These are phyloP conservation scores for Selenicereus undatus DNA, from an alignment of 148 eudicot genomes.

Conservation along the genomic window DNA sequence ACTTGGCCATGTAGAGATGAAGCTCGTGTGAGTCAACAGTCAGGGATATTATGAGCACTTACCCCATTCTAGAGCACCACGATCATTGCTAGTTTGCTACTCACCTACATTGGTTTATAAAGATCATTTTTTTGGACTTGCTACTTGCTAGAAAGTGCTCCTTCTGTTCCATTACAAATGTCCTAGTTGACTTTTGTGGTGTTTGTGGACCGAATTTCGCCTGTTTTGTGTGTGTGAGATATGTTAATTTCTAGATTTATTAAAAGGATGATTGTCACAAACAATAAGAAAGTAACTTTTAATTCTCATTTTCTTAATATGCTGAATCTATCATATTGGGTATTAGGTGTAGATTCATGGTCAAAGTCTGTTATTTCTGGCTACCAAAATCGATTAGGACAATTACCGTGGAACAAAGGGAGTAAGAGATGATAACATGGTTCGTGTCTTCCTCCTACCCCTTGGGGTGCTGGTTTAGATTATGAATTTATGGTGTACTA, in stretches of 20 bases:
- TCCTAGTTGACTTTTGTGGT: neutral
- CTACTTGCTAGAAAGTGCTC: neutral
- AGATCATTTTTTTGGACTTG: neutral
- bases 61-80: neutral
- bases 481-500: neutral
- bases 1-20: neutral
- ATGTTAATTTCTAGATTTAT: neutral
- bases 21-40: neutral
- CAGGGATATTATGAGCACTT: neutral
- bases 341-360: neutral
- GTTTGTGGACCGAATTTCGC: neutral
- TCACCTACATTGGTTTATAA: neutral
- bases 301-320: neutral
- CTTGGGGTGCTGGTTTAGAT: neutral
- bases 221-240: neutral
- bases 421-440: neutral
- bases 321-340: neutral
- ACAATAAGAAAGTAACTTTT: neutral
- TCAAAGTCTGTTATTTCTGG: neutral
- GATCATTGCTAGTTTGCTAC: neutral
- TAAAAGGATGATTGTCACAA: too few species aligned
- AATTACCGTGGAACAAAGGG: neutral
- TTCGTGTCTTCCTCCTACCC: neutral
- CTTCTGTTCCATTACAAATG: neutral
- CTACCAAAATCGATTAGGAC: neutral